Evolutionary conservation across 495 filamentous ascomycete genomes (phyloP), one percentile per base, ranked within the genome.

Genomic region (Diplogelasinospora grovesii): DNA sequence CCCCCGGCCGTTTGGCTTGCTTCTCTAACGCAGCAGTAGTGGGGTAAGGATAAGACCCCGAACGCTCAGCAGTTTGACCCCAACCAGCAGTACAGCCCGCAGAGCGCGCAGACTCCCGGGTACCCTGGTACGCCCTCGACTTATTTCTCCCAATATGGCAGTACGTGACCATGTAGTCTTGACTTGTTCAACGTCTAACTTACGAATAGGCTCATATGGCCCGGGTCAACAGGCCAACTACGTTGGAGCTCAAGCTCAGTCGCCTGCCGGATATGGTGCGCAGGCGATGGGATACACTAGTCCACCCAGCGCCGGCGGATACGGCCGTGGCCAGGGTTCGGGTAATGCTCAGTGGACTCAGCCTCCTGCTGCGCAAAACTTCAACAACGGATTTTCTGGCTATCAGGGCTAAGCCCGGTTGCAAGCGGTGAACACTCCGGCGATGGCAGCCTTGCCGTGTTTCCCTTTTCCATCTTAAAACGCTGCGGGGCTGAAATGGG

Each of bases 11-110:
- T 29, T 36, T 37, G 25, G 6, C 11, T 18, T 22, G n/a, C 35
- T 21, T 4, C 43, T 37, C 60, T 69, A 50, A 72, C 27, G 64
- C 22, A 26, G 39, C 36, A 25, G 36, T 56, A 97, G 90, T 98
- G 92, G 92, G 92, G 92, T 64, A 98, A 98, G 69, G 92, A 98
- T 66, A 92, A 93, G 61, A 88, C 88, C 24, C 89, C 93, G 13
- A 87, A 81, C 48, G 78, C 89, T 54, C 41, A 46, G 24, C 54
- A 88, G 47, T 86, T 81, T 44, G 90, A 86, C 61, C 87, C 88
- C 47, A 79, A 85, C 46, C 86, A 85, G 15, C 76, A 77, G 52
- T 83, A 83, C 42, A 83, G 82, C 51, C 85, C 79, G 45, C 70
- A 78, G 63, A 72, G 65, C 44, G 72, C 69, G 11, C 69, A 65